phyloP scores from a whole-genome alignment of 345 rosid species.

The Eucalyptus virginea region DNA sequence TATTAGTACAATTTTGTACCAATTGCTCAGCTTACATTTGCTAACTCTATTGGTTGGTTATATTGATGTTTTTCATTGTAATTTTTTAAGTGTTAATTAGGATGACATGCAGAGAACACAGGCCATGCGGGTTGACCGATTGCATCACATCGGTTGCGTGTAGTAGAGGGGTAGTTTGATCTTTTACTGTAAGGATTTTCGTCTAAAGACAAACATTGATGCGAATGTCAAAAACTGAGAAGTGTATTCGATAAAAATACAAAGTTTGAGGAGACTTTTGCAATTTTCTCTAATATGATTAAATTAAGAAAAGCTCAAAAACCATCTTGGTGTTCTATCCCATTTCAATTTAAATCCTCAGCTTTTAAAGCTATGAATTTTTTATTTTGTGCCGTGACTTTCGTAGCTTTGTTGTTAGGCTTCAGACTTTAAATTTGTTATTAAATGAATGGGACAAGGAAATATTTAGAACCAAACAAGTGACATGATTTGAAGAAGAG shows the following conservation, averaged over 20 bases:
- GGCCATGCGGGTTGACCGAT: not conserved
- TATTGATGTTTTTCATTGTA: not conserved
- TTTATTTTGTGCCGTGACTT: not conserved
- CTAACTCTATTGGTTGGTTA: not conserved
- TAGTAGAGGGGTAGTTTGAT: not conserved
- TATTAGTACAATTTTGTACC: not conserved
- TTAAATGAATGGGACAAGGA: not conserved
- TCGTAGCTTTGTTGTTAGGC: not conserved
- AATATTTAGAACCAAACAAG: not conserved
- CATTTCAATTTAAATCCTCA: too few relatives aligned
- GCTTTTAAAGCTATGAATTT: not conserved
- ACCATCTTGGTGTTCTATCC: not conserved
- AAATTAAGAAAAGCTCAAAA: too few relatives aligned
- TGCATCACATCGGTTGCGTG: not conserved
- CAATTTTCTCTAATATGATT: not conserved
- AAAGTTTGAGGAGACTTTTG: not conserved
- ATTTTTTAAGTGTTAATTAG: not conserved
- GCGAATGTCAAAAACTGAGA: not conserved
- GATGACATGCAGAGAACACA: not conserved
- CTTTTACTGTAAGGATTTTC: not conserved
- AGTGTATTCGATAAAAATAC: not conserved
- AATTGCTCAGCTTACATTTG: not conserved
- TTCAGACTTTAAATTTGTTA: not conserved
- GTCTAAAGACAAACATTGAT: not conserved
- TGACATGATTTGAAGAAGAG: not conserved